A percentile compares a stretch with the other conserved stretches of the same genome.
phyloP scores from a whole-genome alignment of 2,329 filamentous ascomycete species.

The Juglanconis sp. region DNA sequence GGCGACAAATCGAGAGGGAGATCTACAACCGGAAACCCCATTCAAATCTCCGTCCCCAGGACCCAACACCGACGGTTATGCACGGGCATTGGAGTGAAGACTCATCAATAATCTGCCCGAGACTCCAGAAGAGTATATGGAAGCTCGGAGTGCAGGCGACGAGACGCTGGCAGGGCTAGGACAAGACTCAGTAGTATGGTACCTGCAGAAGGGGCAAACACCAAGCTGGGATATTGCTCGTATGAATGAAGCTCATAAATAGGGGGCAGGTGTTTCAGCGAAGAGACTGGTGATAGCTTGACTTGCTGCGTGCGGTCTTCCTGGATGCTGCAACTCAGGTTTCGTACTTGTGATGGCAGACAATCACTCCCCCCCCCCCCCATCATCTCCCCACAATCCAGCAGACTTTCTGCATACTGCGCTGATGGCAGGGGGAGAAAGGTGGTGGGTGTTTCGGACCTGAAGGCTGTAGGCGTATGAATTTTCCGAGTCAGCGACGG shows the following conservation, averaged over 20 bases:
- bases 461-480: neutral
- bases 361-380: neutral
- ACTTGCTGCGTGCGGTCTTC: neutral
- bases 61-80: neutral
- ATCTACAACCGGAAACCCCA: neutral
- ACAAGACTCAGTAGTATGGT: neutral
- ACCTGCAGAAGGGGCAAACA: neutral
- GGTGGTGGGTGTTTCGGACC: neutral
- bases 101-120: no score
- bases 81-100: neutral
- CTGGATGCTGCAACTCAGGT: neutral
- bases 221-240: slow-evolving; percentile 13
- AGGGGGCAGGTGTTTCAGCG: slow-evolving; percentile 2
- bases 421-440: neutral
- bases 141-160: neutral
- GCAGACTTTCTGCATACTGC: neutral
- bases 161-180: neutral
- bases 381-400: neutral
- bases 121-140: neutral
- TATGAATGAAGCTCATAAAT: neutral
- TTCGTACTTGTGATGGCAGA: neutral
- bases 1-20: slow-evolving; percentile 2
- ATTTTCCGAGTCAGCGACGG: neutral
- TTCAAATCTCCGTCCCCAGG: slow-evolving; percentile 11
- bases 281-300: neutral